phyloP scores from a whole-genome alignment of 345 rosid species.

The Geranium brycei region DNA sequence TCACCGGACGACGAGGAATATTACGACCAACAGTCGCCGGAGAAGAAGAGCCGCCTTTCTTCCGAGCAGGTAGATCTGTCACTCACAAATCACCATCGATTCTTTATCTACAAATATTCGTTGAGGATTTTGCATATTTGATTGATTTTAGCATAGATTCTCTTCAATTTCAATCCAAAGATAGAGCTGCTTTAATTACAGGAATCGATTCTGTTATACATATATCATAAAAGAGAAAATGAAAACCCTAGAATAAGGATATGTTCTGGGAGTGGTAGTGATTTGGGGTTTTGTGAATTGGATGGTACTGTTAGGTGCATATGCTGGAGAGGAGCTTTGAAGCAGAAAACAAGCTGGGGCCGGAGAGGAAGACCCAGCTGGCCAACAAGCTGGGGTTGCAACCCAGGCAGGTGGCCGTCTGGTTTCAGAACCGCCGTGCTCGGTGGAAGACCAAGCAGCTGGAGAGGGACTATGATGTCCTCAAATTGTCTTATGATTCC shows the following conservation, averaged over 20 bases:
- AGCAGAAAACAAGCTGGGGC: constrained; percentile 27
- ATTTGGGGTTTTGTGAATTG: background rate
- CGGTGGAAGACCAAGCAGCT: constrained; percentile 20
- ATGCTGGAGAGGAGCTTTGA: constrained; percentile 36
- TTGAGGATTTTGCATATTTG: constrained; percentile 5
- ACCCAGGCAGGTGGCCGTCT: constrained; percentile 33
- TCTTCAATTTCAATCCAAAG: background rate
- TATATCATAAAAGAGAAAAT: too few relatives aligned
- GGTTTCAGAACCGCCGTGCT: constrained; percentile 45
- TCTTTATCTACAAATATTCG: constrained; percentile 6
- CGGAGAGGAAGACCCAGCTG: constrained; percentile 26
- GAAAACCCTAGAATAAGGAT: too few relatives aligned
- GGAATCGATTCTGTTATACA: too few relatives aligned
- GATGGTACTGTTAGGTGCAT: constrained; percentile 29
- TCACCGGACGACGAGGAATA: constrained; percentile 59
- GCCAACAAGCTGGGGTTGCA: constrained; percentile 27
- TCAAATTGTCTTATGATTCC: constrained; percentile 62
- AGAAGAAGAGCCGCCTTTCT: constrained; percentile 83
- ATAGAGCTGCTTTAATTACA: too few relatives aligned
- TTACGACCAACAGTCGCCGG: constrained; percentile 66
- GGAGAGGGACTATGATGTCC: constrained; percentile 35
- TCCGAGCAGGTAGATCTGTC: constrained; percentile 43
- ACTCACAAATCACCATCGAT: background rate
- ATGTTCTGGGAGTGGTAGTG: background rate
- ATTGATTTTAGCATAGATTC: background rate